Conservation (phyloP, 208 protist genomes). For the Crithidia mellificae region DNA sequence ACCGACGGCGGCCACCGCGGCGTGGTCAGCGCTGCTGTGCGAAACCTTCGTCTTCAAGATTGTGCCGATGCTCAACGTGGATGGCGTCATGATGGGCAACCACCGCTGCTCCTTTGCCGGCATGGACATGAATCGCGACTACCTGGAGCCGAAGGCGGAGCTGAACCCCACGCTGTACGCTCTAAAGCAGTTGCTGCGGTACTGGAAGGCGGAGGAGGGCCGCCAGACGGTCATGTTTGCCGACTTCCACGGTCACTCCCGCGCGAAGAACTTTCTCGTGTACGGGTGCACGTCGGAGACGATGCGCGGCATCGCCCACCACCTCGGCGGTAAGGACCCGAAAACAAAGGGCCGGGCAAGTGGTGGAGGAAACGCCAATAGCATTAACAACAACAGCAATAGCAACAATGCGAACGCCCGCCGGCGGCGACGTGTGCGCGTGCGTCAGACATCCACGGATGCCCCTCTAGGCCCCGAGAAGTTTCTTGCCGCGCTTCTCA, state of each 20-base stretch:
- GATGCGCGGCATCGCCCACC: conserved; percentile 23
- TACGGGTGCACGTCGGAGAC: conserved; percentile 89
- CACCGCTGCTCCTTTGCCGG: conserved; percentile 95
- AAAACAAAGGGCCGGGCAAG: conserved; percentile 1
- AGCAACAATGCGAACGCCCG: neutral
- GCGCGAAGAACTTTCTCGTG: conserved; percentile 94
- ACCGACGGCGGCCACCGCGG: conserved; percentile 9
- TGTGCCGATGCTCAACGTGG: conserved; percentile 98
- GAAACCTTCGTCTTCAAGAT: conserved; percentile 93
- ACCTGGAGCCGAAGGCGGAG: conserved; percentile 60
- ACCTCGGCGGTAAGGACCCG: conserved; percentile 10
- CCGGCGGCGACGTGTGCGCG: conserved; percentile 3
- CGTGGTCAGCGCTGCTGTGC: conserved; percentile 41
- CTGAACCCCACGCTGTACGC: conserved; percentile 86
- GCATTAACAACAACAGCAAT: too few relatives aligned
- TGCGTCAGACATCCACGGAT: conserved; percentile 10
- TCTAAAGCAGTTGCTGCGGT: conserved; percentile 73
- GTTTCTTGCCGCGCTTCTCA: conserved; percentile 69
- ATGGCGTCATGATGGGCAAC: conserved; percentile 98
- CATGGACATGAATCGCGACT: conserved; percentile 96
- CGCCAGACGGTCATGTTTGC: conserved; percentile 85
- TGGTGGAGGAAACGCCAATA: too few relatives aligned
- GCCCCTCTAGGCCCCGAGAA: conserved; percentile 60
- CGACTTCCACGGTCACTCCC: conserved; percentile 96
- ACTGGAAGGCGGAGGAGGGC: conserved; percentile 65